phyloP scores from a whole-genome alignment of 495 filamentous ascomycete genomes.

The Penicillium maclennaniae region DNA sequence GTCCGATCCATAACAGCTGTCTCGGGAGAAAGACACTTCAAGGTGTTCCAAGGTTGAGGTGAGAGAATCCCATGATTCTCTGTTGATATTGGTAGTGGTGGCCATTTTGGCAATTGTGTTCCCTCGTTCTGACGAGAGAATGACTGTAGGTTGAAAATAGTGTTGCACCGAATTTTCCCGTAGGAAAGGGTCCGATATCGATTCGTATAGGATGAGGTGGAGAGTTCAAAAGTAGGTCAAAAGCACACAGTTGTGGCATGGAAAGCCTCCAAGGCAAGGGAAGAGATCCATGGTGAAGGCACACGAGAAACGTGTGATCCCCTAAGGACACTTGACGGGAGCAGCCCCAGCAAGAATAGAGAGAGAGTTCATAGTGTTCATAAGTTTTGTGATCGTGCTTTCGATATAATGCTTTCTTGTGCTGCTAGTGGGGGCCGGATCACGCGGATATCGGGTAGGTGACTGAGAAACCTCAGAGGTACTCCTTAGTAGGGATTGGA shows the following conservation, averaged over 20 bases:
- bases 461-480: background rate
- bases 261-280: conserved; percentile 33
- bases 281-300: conserved; percentile 34
- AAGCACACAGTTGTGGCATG: conserved; percentile 22
- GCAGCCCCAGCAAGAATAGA: conserved; percentile 18
- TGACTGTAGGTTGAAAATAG: background rate
- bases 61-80: conserved; percentile 42
- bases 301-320: conserved; percentile 25
- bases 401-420: background rate
- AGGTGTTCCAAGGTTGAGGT: conserved; percentile 39
- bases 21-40: conserved; percentile 43
- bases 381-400: background rate
- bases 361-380: conserved; percentile 27
- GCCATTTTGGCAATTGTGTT: conserved; percentile 23
- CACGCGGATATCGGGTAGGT: background rate
- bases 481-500: background rate
- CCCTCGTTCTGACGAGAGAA: background rate
- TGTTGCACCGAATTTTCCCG: background rate
- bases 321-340: conserved; percentile 31
- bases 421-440: background rate
- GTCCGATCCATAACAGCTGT: conserved; percentile 47
- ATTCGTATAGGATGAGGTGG: conserved; percentile 7
- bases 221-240: conserved; percentile 1
- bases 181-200: background rate
- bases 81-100: conserved; percentile 18